Conservation (phyloP, 148 eudicot species). For the Diospyros lotus region DNA sequence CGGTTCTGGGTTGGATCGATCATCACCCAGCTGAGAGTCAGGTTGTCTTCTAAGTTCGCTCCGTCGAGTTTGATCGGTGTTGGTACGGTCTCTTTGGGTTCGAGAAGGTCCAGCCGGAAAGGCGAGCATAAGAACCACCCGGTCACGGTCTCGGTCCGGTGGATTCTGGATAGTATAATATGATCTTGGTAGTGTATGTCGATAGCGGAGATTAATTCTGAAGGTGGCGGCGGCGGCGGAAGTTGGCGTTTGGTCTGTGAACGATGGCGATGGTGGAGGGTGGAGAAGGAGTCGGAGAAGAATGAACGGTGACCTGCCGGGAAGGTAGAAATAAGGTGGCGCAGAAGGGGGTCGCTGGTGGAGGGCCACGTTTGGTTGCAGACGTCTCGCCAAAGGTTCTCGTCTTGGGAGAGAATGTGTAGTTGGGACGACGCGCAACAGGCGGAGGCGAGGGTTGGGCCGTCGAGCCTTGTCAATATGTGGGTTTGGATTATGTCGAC, state of each 20-base stretch:
- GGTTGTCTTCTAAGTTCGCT: conserved; percentile 18
- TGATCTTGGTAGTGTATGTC: conserved; percentile 41
- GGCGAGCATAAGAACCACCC: conserved; percentile 37
- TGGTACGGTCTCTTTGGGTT: conserved; percentile 32
- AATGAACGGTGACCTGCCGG: conserved; percentile 33
- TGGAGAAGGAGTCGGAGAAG: conserved; percentile 32
- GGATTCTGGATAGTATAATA: conserved; percentile 37
- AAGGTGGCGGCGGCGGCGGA: neutral
- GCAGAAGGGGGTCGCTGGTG: conserved; percentile 21
- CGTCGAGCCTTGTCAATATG: conserved; percentile 37
- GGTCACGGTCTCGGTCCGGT: conserved; percentile 29
- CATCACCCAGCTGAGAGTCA: conserved; percentile 66
- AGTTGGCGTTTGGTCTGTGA: neutral
- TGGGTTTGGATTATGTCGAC: conserved; percentile 32
- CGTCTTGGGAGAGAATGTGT: conserved; percentile 23
- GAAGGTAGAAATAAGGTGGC: conserved; percentile 24
- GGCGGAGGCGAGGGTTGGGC: conserved; percentile 34
- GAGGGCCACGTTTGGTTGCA: conserved; percentile 43
- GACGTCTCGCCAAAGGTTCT: conserved; percentile 34
- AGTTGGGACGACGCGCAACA: conserved; percentile 30
- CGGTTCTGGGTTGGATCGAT: conserved; percentile 39
- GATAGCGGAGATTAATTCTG: conserved; percentile 20
- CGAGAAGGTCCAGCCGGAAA: conserved; percentile 48
- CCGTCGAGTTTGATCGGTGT: conserved; percentile 17
- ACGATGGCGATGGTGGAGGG: conserved; percentile 4